Evolutionary conservation across 2,329 filamentous ascomycete genomes (phyloP).

Genomic region (Epichloe typhina): DNA sequence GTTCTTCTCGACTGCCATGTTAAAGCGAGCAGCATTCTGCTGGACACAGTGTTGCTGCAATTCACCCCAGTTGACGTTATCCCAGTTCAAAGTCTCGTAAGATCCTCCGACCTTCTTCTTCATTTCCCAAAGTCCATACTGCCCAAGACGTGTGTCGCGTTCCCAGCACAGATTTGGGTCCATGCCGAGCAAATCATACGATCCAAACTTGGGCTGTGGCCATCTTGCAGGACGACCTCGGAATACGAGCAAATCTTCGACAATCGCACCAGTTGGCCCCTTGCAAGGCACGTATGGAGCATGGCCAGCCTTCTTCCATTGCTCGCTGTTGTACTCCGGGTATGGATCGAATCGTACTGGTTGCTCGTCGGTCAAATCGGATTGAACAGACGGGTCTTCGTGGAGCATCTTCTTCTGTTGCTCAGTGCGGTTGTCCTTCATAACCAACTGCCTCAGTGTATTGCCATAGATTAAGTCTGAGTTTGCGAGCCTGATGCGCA

Average conservation of each 20-base stretch:
- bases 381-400: slow-evolving; percentile 20
- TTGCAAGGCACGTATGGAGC: slow-evolving; percentile 51
- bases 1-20: slow-evolving; percentile 23
- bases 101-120: slow-evolving; percentile 30
- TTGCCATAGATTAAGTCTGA: slow-evolving; percentile 44
- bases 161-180: slow-evolving; percentile 55
- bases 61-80: slow-evolving; percentile 54
- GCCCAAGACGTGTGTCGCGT: slow-evolving; percentile 54
- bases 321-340: slow-evolving; percentile 50
- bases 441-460: slow-evolving; percentile 34
- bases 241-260: slow-evolving; percentile 51
- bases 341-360: slow-evolving; percentile 57
- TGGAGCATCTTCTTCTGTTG: slow-evolving; percentile 18
- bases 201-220: slow-evolving; percentile 48
- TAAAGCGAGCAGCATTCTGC: slow-evolving; percentile 54
- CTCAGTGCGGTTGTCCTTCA: slow-evolving; percentile 24
- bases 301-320: slow-evolving; percentile 43
- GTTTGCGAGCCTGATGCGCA: slow-evolving; percentile 23
- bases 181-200: slow-evolving; percentile 45
- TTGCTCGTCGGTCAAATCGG: slow-evolving; percentile 29
- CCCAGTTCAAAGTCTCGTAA: slow-evolving; percentile 39
- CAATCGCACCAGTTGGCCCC: slow-evolving; percentile 45
- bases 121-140: slow-evolving; percentile 44
- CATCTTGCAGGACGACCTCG: slow-evolving; percentile 47
- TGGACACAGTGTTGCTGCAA: slow-evolving; percentile 54